Evolutionary conservation across 805 yeast genomes (phyloP).

Genomic region (Candida ovalis): DNA sequence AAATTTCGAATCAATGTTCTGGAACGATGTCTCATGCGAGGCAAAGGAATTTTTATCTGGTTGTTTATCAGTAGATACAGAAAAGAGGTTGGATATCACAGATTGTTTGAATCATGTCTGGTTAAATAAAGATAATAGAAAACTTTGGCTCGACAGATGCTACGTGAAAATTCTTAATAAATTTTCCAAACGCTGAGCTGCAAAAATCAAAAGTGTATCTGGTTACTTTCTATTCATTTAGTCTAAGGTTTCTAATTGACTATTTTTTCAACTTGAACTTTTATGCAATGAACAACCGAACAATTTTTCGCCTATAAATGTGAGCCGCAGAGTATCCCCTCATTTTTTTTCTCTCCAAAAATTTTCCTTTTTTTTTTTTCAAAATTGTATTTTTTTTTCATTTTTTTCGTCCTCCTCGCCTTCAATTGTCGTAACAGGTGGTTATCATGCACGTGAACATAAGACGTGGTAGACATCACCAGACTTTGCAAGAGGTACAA

Average conservation of each 20-base stretch:
- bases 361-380: background rate
- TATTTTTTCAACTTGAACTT: too few species aligned
- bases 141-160: conserved; percentile 31
- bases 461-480: too few species aligned
- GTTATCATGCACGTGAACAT: too few species aligned
- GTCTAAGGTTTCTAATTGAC: too few species aligned
- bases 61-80: conserved; percentile 37
- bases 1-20: conserved; percentile 36
- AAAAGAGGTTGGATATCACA: conserved; percentile 33
- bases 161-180: conserved; percentile 28
- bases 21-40: conserved; percentile 36
- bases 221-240: too few species aligned
- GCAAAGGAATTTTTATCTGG: conserved; percentile 45
- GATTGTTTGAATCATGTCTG: conserved; percentile 44
- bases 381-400: background rate
- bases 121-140: conserved; percentile 38
- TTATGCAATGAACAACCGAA: background rate
- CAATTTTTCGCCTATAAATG: background rate
- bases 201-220: too few species aligned
- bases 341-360: background rate
- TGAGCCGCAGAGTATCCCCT: background rate
- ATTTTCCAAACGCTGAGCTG: background rate
- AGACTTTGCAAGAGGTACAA: too few species aligned
- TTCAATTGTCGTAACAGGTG: too few species aligned
- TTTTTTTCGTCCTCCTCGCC: background rate